Percentiles rank a stretch among this genome's conserved stretches.
Evolutionary conservation across 2,329 filamentous ascomycete genomes (phyloP).

Genomic region (Bipolaris sorokiniana): DNA sequence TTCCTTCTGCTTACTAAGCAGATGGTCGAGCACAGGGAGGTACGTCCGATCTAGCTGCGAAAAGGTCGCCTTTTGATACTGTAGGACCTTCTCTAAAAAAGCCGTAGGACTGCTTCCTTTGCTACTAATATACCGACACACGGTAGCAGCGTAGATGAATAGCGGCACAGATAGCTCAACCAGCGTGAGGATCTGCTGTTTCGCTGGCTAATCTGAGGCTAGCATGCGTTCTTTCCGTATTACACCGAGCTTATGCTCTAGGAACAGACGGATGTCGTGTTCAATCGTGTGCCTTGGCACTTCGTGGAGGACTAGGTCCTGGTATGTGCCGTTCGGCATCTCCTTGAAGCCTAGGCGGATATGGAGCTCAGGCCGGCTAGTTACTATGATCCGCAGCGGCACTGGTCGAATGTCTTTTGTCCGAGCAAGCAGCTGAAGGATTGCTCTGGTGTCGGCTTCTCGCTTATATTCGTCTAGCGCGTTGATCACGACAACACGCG

Average conservation of each 20-base stretch:
- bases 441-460: slow-evolving; percentile 18
- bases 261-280: slow-evolving; percentile 29
- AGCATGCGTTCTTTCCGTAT: slow-evolving; percentile 25
- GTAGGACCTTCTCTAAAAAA: slow-evolving; percentile 11
- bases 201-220: slow-evolving; percentile 31
- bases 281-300: slow-evolving; percentile 27
- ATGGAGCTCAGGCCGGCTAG: slow-evolving; percentile 29
- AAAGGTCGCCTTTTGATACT: slow-evolving; percentile 23
- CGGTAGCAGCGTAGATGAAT: slow-evolving; percentile 46
- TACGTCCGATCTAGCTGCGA: slow-evolving; percentile 29
- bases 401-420: slow-evolving; percentile 15
- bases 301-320: slow-evolving; percentile 31
- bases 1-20: slow-evolving; percentile 41
- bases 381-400: slow-evolving; percentile 25
- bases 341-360: slow-evolving; percentile 29
- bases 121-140: slow-evolving; percentile 30
- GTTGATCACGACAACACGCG: slow-evolving; percentile 24
- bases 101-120: slow-evolving; percentile 15
- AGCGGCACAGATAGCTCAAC: slow-evolving; percentile 36
- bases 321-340: slow-evolving; percentile 25
- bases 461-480: slow-evolving; percentile 45
- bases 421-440: slow-evolving; percentile 31
- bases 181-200: slow-evolving; percentile 30
- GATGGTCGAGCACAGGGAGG: slow-evolving; percentile 28
- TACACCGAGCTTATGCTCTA: slow-evolving; percentile 25